These are phyloP conservation scores for Microascus cirrosus DNA, from an alignment of 2,329 filamentous ascomycete genomes.

Conservation along the genomic window DNA sequence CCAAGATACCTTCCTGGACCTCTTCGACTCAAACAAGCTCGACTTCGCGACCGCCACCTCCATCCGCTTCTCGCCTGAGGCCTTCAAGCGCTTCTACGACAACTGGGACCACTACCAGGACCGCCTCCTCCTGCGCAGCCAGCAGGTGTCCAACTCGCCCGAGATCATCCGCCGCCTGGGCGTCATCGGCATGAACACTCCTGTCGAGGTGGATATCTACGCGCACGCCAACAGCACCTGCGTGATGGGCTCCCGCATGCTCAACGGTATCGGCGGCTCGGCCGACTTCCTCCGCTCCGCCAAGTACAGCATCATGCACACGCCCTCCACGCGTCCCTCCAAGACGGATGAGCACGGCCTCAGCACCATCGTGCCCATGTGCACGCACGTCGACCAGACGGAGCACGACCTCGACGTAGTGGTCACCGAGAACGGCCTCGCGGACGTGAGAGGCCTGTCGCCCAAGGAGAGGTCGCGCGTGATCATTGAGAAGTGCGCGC, in stretches of 20 bases:
- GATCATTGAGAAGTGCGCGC: slow-evolving; percentile 79
- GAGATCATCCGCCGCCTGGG: slow-evolving; percentile 83
- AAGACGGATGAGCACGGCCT: slow-evolving; percentile 78
- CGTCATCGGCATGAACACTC: slow-evolving; percentile 91
- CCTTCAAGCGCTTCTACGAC: slow-evolving; percentile 84
- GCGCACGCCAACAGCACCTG: slow-evolving; percentile 86
- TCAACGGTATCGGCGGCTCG: slow-evolving; percentile 73
- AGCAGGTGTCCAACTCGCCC: slow-evolving; percentile 79
- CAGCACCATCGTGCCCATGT: slow-evolving; percentile 86
- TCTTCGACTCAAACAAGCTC: slow-evolving; percentile 78
- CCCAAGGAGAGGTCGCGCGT: slow-evolving; percentile 72
- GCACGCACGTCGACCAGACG: slow-evolving; percentile 84
- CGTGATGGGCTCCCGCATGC: slow-evolving; percentile 80
- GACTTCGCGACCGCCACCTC: slow-evolving; percentile 87
- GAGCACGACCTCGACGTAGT: slow-evolving; percentile 88
- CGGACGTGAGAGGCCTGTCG: slow-evolving; percentile 71
- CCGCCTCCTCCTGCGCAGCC: slow-evolving; percentile 77
- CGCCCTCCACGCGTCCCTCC: slow-evolving; percentile 65
- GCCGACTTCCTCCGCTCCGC: slow-evolving; percentile 70
- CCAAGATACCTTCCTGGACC: slow-evolving; percentile 85
- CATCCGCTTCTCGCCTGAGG: slow-evolving; percentile 82
- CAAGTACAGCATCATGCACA: slow-evolving; percentile 92
- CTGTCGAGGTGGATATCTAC: slow-evolving; percentile 89
- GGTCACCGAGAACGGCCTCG: slow-evolving; percentile 65
- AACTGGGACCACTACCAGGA: slow-evolving; percentile 70